These are phyloP conservation scores for Oehlia diaphana DNA, from an alignment of 192 early-diverging fungal genomes.

Conservation along the genomic window DNA sequence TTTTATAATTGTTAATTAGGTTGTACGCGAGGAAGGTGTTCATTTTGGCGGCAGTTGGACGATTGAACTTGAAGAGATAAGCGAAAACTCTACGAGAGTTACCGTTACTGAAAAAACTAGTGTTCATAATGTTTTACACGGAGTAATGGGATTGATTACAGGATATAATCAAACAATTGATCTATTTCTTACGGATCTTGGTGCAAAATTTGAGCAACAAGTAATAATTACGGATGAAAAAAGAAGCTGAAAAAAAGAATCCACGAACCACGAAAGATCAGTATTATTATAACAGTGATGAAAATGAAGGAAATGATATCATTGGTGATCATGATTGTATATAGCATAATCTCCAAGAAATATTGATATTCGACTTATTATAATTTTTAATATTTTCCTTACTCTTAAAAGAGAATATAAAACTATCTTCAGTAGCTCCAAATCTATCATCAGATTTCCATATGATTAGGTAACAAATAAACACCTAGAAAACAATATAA, in stretches of 20 bases:
- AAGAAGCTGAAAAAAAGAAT: background rate
- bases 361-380: too few species aligned
- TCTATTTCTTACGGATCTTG: constrained; percentile 11
- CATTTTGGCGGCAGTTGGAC: constrained; percentile 6
- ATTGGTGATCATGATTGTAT: too few species aligned
- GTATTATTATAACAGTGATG: too few species aligned
- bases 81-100: background rate
- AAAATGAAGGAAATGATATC: too few species aligned
- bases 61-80: constrained; percentile 9
- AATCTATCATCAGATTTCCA: too few species aligned
- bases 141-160: background rate
- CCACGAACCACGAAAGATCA: background rate
- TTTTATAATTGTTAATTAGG: background rate
- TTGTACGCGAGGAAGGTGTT: constrained; percentile 13
- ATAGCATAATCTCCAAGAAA: too few species aligned
- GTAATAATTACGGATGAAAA: background rate
- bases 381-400: too few species aligned
- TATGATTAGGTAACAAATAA: too few species aligned
- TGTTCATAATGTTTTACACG: background rate
- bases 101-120: constrained; percentile 2
- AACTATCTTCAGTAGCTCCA: too few species aligned
- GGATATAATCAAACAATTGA: constrained; percentile 4
- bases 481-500: too few species aligned
- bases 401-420: too few species aligned
- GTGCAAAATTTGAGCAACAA: background rate